phyloP scores from a whole-genome alignment of 768 basidiomycete species.

The Hygrophoropsis aurantiaca region DNA sequence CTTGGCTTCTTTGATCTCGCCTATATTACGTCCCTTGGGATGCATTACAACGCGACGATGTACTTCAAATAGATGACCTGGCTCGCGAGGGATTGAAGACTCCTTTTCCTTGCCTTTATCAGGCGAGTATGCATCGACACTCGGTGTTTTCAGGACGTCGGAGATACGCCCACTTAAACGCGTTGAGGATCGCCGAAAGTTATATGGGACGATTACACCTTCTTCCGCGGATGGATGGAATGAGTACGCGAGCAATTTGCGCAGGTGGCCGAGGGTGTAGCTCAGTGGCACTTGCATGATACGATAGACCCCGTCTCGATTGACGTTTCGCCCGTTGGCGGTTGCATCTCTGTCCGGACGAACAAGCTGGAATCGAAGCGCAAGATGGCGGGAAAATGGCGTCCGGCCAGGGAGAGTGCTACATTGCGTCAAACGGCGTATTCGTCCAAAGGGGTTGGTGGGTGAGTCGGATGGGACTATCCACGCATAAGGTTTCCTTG shows the following conservation, averaged over 20 bases:
- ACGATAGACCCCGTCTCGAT: conserved; percentile 55
- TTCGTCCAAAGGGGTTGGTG: conserved; percentile 67
- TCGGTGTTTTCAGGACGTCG: conserved; percentile 5
- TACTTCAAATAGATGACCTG: conserved; percentile 63
- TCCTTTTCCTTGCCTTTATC: conserved; percentile 22
- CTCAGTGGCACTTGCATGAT: conserved; percentile 68
- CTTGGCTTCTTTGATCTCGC: conserved; percentile 51
- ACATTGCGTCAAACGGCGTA: conserved; percentile 38
- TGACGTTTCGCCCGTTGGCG: conserved; percentile 13
- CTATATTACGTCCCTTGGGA: conserved; percentile 35
- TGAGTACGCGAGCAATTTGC: conserved; percentile 59
- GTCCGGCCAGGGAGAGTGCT: conserved; percentile 42
- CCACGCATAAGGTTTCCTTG: conserved; percentile 41
- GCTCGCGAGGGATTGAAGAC: conserved; percentile 12
- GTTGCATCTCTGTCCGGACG: conserved; percentile 26
- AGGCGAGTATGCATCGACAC: background rate
- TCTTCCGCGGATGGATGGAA: conserved; percentile 37
- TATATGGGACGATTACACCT: conserved; percentile 20
- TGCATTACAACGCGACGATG: conserved; percentile 45
- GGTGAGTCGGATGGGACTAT: conserved; percentile 63
- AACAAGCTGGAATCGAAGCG: conserved; percentile 63
- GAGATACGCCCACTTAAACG: conserved; percentile 18
- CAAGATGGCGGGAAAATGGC: conserved; percentile 58
- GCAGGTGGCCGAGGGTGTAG: conserved; percentile 68
- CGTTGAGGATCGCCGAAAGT: conserved; percentile 23